Percentiles rank a stretch among this genome's conserved stretches.
Conservation (phyloP, 2,329 filamentous ascomycete species). For the Pseudogymnoascus sp. region DNA sequence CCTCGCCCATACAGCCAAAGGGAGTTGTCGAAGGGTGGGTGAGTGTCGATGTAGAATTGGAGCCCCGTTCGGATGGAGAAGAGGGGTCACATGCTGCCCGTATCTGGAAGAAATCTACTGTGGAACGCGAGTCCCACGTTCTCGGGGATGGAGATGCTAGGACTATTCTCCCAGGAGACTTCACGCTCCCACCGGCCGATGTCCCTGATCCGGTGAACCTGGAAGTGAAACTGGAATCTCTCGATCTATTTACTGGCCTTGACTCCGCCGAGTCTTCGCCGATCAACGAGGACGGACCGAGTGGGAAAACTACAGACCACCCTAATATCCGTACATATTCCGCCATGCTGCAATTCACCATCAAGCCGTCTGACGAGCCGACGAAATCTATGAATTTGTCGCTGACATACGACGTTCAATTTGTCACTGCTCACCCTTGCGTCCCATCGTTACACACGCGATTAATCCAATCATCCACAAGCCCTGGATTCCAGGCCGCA, state of each 20-base stretch:
- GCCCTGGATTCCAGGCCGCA: slow-evolving; percentile 50
- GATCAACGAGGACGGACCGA: slow-evolving; percentile 12
- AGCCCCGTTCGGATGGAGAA: slow-evolving; percentile 39
- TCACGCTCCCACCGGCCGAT: slow-evolving; percentile 52
- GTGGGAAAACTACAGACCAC: slow-evolving; percentile 11
- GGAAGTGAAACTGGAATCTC: slow-evolving; percentile 40
- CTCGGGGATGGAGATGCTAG: slow-evolving; percentile 48
- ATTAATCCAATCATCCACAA: slow-evolving; percentile 50
- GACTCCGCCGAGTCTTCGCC: background rate
- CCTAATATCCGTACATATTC: slow-evolving; percentile 24
- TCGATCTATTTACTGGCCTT: slow-evolving; percentile 37
- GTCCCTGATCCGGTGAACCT: slow-evolving; percentile 38
- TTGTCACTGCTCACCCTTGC: slow-evolving; percentile 59
- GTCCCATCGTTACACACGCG: slow-evolving; percentile 48
- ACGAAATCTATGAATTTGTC: slow-evolving; percentile 25
- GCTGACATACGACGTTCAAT: slow-evolving; percentile 51
- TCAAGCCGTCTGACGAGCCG: slow-evolving; percentile 16
- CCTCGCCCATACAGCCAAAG: slow-evolving; percentile 47
- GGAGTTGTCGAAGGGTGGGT: slow-evolving; percentile 49
- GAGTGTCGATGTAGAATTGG: slow-evolving; percentile 47
- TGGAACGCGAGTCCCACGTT: slow-evolving; percentile 53
- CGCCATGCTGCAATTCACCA: slow-evolving; percentile 24
- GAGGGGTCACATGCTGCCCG: slow-evolving; percentile 46
- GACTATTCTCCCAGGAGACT: slow-evolving; percentile 51
- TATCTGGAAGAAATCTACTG: slow-evolving; percentile 50